Conservation (phyloP, 495 filamentous ascomycete species). For the Penicillium verhagenii region DNA sequence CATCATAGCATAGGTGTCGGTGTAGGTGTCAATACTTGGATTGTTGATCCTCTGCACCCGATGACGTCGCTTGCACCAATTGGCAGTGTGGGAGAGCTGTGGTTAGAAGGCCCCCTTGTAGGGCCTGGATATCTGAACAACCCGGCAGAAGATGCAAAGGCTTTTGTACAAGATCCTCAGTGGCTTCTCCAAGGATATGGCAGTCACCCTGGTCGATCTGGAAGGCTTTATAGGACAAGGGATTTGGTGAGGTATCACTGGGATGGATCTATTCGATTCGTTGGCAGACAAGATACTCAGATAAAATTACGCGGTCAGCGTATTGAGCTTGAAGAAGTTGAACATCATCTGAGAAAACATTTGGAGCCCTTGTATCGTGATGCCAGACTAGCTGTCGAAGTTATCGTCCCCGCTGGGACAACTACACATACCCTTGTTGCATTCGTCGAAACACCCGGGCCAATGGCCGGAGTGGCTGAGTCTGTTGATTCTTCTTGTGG, state of each 20-base stretch:
- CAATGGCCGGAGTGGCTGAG: too few species aligned
- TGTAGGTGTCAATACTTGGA: conserved; percentile 23
- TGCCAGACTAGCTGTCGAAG: too few species aligned
- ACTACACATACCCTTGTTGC: too few species aligned
- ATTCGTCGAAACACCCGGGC: too few species aligned
- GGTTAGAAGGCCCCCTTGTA: conserved; percentile 44
- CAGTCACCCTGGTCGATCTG: background rate
- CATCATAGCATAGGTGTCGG: conserved; percentile 2
- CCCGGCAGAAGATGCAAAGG: conserved; percentile 24
- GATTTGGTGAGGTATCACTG: conserved; percentile 24
- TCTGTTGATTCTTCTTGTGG: too few species aligned
- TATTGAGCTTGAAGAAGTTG: conserved; percentile 44
- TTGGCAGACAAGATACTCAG: conserved; percentile 39
- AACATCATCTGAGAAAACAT: conserved; percentile 21
- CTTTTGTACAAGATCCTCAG: conserved; percentile 36
- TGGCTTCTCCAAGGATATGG: conserved; percentile 26
- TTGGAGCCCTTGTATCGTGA: too few species aligned
- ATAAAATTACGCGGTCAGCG: conserved; percentile 45
- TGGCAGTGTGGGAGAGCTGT: conserved; percentile 44
- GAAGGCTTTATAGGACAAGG: conserved; percentile 36
- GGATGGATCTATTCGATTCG: conserved; percentile 23
- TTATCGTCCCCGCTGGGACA: too few species aligned
- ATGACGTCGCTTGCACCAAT: conserved; percentile 36
- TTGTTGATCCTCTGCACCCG: conserved; percentile 34
- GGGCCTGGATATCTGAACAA: conserved; percentile 42